phyloP scores from a whole-genome alignment of 1,284 basidiomycete genomes.

The Moesziomyces parantarcticus region DNA sequence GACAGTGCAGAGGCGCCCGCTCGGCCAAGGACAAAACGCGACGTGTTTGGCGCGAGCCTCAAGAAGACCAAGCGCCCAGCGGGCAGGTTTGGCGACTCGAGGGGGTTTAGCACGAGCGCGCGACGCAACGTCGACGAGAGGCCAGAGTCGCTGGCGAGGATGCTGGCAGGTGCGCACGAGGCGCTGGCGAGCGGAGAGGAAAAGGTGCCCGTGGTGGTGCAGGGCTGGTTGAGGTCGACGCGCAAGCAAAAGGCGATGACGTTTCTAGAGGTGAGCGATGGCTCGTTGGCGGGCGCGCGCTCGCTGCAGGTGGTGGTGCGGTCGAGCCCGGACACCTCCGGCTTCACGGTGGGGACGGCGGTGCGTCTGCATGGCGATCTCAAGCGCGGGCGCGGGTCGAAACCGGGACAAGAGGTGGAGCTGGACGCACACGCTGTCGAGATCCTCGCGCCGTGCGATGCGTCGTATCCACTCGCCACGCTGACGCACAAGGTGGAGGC shows the following conservation, averaged over 20 bases:
- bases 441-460: slow-evolving; percentile 45
- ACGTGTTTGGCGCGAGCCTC: slow-evolving; percentile 34
- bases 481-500: slow-evolving; percentile 18
- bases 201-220: slow-evolving; percentile 17
- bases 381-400: slow-evolving; percentile 38
- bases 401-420: slow-evolving; percentile 53
- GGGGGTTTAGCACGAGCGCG: slow-evolving; percentile 17
- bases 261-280: slow-evolving; percentile 62
- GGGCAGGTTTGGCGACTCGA: slow-evolving; percentile 23
- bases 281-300: slow-evolving; percentile 46
- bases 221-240: slow-evolving; percentile 53
- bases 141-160: slow-evolving; percentile 25
- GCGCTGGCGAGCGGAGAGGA: not conserved
- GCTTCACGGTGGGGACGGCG: slow-evolving; percentile 53
- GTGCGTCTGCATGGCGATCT: slow-evolving; percentile 45
- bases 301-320: slow-evolving; percentile 60
- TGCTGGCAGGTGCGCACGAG: slow-evolving; percentile 10
- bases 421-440: slow-evolving; percentile 31
- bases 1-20: slow-evolving; percentile 1
- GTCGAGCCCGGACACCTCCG: slow-evolving; percentile 12
- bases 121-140: slow-evolving; percentile 1
- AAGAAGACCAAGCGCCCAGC: slow-evolving; percentile 10
- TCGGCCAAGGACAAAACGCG: slow-evolving; percentile 13
- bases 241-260: slow-evolving; percentile 58
- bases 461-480: slow-evolving; percentile 33